A percentile compares a stretch with the other conserved stretches of the same genome.
phyloP scores from a whole-genome alignment of 805 yeast genomes.

The Wickerhamomyces canadensis region DNA sequence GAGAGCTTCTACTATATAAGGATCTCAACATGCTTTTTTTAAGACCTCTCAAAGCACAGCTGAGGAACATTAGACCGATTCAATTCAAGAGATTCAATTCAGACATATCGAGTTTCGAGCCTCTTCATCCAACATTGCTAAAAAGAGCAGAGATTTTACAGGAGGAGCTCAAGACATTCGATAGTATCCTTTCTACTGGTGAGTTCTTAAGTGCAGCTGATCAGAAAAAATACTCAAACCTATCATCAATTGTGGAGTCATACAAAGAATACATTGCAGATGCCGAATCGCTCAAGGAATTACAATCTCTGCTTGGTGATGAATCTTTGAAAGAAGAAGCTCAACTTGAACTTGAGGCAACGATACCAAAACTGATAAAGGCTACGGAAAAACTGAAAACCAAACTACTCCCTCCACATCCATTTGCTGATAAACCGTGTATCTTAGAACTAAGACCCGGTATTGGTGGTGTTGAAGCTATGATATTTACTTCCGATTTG shows the following conservation, averaged over 20 bases:
- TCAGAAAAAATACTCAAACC: conserved; percentile 42
- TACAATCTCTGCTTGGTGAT: conserved; percentile 42
- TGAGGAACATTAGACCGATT: not conserved
- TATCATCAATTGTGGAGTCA: conserved; percentile 38
- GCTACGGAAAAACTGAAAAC: conserved; percentile 44
- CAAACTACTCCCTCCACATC: conserved; percentile 68
- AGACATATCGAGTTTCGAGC: conserved; percentile 15
- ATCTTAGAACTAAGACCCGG: conserved; percentile 89
- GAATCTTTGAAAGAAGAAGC: conserved; percentile 55
- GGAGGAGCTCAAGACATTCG: conserved; percentile 37
- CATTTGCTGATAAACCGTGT: conserved; percentile 71
- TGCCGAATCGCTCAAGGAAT: conserved; percentile 29
- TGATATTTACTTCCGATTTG: conserved; percentile 76
- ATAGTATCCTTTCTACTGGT: conserved; percentile 31
- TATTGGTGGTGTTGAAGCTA: conserved; percentile 93
- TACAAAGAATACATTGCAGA: conserved; percentile 33
- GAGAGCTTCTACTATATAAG: no score
- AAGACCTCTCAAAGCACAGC: not conserved
- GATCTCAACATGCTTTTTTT: not conserved
- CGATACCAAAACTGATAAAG: conserved; percentile 39
- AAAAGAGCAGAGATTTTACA: conserved; percentile 39
- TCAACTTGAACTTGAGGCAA: conserved; percentile 43
- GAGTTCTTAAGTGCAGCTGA: conserved; percentile 26
- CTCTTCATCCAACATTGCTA: conserved; percentile 46
- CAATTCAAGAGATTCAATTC: conserved; percentile 10